Base-by-base conservation (phyloP, 495 filamentous ascomycete species). In the Immersiella caudata region DNA sequence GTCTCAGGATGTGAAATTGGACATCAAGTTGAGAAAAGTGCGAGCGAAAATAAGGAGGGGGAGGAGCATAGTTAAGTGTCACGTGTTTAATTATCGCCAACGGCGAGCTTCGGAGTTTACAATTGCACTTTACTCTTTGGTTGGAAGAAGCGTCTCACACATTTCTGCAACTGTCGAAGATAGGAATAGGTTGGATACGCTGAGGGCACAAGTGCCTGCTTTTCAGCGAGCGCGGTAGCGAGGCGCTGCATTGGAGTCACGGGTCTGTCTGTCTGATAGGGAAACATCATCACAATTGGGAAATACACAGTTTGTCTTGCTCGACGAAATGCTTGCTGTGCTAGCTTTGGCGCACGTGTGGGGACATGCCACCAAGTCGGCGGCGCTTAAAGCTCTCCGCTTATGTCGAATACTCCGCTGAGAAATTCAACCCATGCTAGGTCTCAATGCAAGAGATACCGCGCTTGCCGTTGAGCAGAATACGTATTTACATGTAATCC, bases 401-500 rank as follows among this genome's bases (percentile, higher is more conserved):
- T 33, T 3, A 3, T 33, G 29, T 8, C 29, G 29, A 33, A 33
- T 33, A 33, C 29, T 33, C 29, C 29, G 29, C 29, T 12, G 40
- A 6, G 14, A 46, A 46, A 46, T 12, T 46, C 5, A 46, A 46
- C 40, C 16, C 14, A 12, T 12, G 40, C 11, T 46, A 14, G 40
- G 16, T 12, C 40, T 46, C 40, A 46, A 14, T 18, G 40, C 11
- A 46, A 14, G 40, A n/a, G 7, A 55, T n/a, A 3, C 52, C 52
- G 3, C 8, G 52, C 22, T 14, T 22, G 6, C 2, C 9, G 8
- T 7, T 26, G 20, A 11, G 4, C 2, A 18, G 49, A 4, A 52
- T 54, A 55, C 2, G n/a, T 55, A 22, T 18, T 12, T 55, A 55
- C 52, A 55, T 12, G 52, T 55, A 55, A 55, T 55, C 52, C 52